A percentile compares a stretch with the other conserved stretches of the same genome.
phyloP scores from a whole-genome alignment of 495 filamentous ascomycete species.

The Penicillium ucsense region DNA sequence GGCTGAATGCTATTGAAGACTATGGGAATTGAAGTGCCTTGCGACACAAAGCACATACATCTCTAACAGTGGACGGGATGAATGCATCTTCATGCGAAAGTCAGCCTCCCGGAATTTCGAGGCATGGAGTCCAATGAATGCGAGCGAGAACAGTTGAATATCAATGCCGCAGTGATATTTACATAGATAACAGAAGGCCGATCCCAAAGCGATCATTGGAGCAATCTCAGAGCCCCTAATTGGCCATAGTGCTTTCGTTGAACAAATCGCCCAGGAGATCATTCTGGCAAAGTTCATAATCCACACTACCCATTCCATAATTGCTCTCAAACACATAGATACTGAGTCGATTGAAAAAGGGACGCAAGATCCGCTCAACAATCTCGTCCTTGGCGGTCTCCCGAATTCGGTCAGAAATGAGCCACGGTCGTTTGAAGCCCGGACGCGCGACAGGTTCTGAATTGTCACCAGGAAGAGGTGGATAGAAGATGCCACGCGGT shows the following conservation, averaged over 20 bases:
- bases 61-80: no score
- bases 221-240: slow-evolving; percentile 7
- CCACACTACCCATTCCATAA: slow-evolving; percentile 69
- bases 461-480: slow-evolving; percentile 21
- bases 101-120: no score
- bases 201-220: no score
- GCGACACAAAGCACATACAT: no score
- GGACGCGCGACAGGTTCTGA: slow-evolving; percentile 21
- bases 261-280: slow-evolving; percentile 73
- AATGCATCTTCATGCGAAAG: no score
- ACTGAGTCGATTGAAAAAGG: slow-evolving; percentile 85
- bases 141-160: no score
- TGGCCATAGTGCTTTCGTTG: slow-evolving; percentile 55
- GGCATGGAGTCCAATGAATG: no score
- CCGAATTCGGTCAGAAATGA: slow-evolving; percentile 36
- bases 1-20: no score
- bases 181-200: no score
- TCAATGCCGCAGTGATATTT: no score
- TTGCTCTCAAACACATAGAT: slow-evolving; percentile 88
- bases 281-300: slow-evolving; percentile 57
- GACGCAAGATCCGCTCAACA: slow-evolving; percentile 63
- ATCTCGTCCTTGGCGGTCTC: slow-evolving; percentile 57
- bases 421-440: slow-evolving; percentile 27
- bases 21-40: no score
- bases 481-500: slow-evolving; percentile 29